Evolutionary conservation across 2,329 filamentous ascomycete species (phyloP).

Genomic region (Botryotinia globosa): DNA sequence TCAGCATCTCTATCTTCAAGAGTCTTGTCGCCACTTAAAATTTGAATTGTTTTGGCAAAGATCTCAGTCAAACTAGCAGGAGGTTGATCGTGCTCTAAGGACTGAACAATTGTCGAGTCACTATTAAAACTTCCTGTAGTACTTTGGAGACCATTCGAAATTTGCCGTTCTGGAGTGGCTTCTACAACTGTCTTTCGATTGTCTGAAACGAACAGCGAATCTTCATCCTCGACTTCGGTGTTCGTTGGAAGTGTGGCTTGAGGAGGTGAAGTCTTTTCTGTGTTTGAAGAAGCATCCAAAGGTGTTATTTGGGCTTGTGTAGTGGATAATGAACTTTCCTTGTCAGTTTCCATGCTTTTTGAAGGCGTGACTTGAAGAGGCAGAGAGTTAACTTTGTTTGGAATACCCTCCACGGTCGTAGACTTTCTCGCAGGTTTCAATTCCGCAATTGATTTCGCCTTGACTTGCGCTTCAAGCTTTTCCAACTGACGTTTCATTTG

Average conservation of each 20-base stretch:
- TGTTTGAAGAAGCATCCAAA: not conserved
- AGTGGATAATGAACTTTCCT: not conserved
- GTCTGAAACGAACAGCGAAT: constrained; percentile 24
- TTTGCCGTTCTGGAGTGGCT: not conserved
- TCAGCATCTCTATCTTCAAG: constrained; percentile 10
- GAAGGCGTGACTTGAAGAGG: not conserved
- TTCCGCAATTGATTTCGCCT: not conserved
- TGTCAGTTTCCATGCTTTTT: not conserved
- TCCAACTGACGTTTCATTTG: not conserved
- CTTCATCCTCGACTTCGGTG: constrained; percentile 19
- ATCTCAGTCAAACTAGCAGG: constrained; percentile 9
- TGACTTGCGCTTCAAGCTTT: not conserved
- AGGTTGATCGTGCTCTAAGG: not conserved
- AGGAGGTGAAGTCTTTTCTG: not conserved
- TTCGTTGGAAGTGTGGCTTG: not conserved
- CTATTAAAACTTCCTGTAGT: not conserved
- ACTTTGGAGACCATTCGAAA: not conserved
- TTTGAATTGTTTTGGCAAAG: not conserved
- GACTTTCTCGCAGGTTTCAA: constrained; percentile 4
- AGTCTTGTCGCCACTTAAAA: not conserved
- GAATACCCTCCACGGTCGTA: not conserved
- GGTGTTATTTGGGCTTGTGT: not conserved
- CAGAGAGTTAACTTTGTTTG: no score
- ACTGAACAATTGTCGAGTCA: not conserved
- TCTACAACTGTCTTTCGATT: not conserved